These are phyloP conservation scores for Saccharomyces hybrid DNA, from an alignment of 1,139 yeast genomes.

Conservation along the genomic window DNA sequence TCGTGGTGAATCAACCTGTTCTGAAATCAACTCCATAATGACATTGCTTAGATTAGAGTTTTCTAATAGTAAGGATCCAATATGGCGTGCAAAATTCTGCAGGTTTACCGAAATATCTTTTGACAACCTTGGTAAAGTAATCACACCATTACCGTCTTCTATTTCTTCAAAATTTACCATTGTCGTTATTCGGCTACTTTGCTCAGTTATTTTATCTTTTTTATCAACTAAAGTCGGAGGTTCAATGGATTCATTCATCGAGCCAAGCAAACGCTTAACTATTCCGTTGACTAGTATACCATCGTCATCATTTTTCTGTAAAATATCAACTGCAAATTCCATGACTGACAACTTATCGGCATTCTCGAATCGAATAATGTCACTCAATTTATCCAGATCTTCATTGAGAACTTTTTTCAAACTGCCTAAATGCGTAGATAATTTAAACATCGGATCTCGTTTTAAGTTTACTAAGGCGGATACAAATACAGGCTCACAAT, in stretches of 20 bases:
- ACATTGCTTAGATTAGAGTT: background rate
- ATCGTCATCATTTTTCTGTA: background rate
- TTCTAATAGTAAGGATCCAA: background rate
- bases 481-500: conserved; percentile 15
- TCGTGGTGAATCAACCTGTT: background rate
- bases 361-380: conserved; percentile 14
- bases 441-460: conserved; percentile 8
- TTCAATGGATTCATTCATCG: background rate
- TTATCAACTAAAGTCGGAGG: background rate
- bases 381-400: conserved; percentile 5
- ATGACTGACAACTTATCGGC: conserved; percentile 9
- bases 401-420: conserved; percentile 6
- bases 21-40: background rate
- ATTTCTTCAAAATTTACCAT: background rate
- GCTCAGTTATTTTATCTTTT: background rate
- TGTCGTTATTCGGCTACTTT: background rate
- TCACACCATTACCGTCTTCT: background rate
- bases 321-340: conserved; percentile 7
- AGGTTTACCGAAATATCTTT: background rate
- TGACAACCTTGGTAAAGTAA: background rate
- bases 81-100: background rate
- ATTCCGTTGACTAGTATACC: background rate
- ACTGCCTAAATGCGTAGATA: conserved; percentile 3
- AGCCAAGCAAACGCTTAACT: background rate
- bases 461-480: conserved; percentile 9